Evolutionary conservation across 352 stramenopile species (phyloP).

Genomic region (Phytopythium delawarense): DNA sequence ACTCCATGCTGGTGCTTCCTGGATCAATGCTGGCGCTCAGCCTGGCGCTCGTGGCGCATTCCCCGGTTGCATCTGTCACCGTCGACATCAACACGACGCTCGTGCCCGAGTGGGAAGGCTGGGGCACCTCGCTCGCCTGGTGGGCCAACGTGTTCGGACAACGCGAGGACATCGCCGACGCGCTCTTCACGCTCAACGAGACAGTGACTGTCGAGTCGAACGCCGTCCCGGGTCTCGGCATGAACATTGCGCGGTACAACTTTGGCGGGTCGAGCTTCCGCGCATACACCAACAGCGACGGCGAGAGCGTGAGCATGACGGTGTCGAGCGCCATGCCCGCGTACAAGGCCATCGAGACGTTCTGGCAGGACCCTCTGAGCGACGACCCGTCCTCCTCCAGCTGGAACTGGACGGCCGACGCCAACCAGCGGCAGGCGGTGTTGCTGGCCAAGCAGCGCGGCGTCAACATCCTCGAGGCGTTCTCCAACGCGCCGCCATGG

Average conservation of each 20-base stretch:
- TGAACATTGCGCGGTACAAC: slow-evolving; percentile 69
- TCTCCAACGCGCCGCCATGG: slow-evolving; percentile 59
- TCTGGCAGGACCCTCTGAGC: slow-evolving; percentile 51
- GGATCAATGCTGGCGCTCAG: not conserved
- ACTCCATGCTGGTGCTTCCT: not conserved
- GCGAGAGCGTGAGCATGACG: slow-evolving; percentile 38
- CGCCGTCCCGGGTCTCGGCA: slow-evolving; percentile 30
- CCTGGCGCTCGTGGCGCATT: not conserved
- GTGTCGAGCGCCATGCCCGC: slow-evolving; percentile 41
- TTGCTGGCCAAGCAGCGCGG: slow-evolving; percentile 30
- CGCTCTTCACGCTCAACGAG: slow-evolving; percentile 43
- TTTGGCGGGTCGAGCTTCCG: slow-evolving; percentile 34
- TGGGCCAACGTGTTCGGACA: slow-evolving; percentile 59
- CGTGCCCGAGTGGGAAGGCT: slow-evolving; percentile 40
- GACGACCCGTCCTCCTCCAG: slow-evolving; percentile 29
- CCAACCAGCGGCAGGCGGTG: slow-evolving; percentile 40
- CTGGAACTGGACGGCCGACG: slow-evolving; percentile 47
- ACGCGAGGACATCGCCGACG: slow-evolving; percentile 47
- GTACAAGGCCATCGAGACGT: slow-evolving; percentile 53
- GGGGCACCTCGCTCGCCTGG: slow-evolving; percentile 59
- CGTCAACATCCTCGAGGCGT: slow-evolving; percentile 40
- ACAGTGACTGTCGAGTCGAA: slow-evolving; percentile 24
- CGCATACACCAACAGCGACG: slow-evolving; percentile 35
- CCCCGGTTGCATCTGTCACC: not conserved
- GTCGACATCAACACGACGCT: slow-evolving; percentile 7